Evolutionary conservation across 495 filamentous ascomycete genomes (phyloP), one percentile per base, ranked within the genome.

Genomic region (Penicillium paradoxum): DNA sequence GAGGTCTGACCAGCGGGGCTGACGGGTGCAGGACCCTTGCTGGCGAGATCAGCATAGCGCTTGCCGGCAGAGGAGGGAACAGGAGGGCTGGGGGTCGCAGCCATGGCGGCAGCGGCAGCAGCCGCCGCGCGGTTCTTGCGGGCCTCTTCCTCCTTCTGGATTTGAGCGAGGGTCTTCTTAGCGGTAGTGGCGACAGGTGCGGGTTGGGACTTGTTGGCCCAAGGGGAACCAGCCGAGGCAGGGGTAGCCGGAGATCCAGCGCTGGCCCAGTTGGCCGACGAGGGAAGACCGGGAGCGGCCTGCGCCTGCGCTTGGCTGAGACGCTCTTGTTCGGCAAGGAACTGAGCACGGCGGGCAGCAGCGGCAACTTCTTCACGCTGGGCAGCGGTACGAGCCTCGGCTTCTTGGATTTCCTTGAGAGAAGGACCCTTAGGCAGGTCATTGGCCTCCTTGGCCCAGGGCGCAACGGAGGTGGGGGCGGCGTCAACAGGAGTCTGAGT

Each of bases 321-420:
- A 50, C 86, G 80, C 61, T 98, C 92, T 62, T 88, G 89, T 66
- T 96, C 89, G 0, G 75, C 74, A 21, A 77, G 65, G 24, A 86
- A 71, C 22, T 85, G 79, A 25, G 83, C 84, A 54, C 88, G 87
- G 54, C 93, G 87, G 51, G 85, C 83, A 15, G 91, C 86, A 13
- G 88, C 86, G 13, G 88, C 91, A 29, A 83, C 71, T 56, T 93
- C 91, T 60, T 97, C 93, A 25, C 80, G 85, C 67, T 93, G 87
- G 9, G 93, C 91, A n/a, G 91, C 92, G 63, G 89, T 93, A 59
- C 86, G 86, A 32, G 93, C 92, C 68, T 98, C 93, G 21, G 89
- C 82, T 69, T 96, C 93, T 64, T 98, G 93, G 34, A 98, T 98
- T 62, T 98, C 91, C 71, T 90, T 97, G 49, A 98, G 77, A 49